These are phyloP conservation scores for Ustilago sp. DNA, from an alignment of 1,284 basidiomycete species.

Conservation along the genomic window DNA sequence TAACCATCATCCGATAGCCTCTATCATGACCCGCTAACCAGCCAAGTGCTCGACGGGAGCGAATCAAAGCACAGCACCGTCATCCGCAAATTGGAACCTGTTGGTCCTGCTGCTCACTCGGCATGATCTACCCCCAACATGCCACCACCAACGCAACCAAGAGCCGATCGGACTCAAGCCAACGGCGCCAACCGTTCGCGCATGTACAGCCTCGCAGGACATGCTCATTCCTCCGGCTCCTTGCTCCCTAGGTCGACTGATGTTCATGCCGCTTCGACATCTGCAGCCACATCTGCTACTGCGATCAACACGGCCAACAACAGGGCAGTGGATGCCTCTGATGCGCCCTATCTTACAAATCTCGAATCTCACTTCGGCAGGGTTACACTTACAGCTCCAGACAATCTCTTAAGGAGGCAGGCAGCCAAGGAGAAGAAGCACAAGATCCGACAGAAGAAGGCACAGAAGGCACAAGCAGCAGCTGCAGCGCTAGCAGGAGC, in stretches of 20 bases:
- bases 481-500: constrained; percentile 42
- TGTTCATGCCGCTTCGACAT: constrained; percentile 28
- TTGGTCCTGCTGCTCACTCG: background rate
- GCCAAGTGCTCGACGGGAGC: background rate
- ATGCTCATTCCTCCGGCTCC: constrained; percentile 49
- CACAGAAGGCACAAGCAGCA: constrained; percentile 47
- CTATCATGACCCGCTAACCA: constrained; percentile 11
- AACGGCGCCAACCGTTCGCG: constrained; percentile 29
- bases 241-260: constrained; percentile 45
- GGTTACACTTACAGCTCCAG: constrained; percentile 65
- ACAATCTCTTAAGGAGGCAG: constrained; percentile 63
- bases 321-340: constrained; percentile 33
- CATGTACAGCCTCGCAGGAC: constrained; percentile 51
- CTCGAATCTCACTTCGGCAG: constrained; percentile 61
- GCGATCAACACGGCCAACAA: background rate
- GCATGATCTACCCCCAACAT: constrained; percentile 20
- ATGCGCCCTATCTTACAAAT: constrained; percentile 62
- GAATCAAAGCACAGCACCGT: background rate
- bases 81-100: background rate
- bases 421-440: constrained; percentile 60
- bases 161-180: constrained; percentile 17
- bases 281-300: constrained; percentile 11
- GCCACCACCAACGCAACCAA: constrained; percentile 30
- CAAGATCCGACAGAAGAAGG: constrained; percentile 51
- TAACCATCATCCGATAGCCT: background rate